Conservation (phyloP, 2,329 filamentous ascomycete genomes). For the Ophiostoma novo-ulmi region DNA sequence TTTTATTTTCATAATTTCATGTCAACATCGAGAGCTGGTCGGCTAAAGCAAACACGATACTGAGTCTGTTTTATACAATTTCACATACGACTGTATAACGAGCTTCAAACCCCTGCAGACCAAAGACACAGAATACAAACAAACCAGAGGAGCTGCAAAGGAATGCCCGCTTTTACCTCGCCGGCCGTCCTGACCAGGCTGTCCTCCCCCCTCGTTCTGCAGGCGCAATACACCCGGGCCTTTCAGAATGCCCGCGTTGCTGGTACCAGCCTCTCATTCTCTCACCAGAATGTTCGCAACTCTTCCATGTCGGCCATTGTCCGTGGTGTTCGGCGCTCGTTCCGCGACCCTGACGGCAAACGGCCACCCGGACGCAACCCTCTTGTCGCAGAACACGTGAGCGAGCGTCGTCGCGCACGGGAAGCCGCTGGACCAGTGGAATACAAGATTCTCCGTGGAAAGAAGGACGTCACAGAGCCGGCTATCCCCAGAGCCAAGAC, state of each 20-base stretch:
- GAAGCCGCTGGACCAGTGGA: conserved; percentile 29
- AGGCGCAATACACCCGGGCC: neutral
- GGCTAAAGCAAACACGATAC: neutral
- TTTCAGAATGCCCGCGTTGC: neutral
- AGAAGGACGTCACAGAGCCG: conserved; percentile 48
- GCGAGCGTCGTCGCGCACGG: conserved; percentile 31
- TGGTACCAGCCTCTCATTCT: neutral
- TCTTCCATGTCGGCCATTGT: conserved; percentile 30
- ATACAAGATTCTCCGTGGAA: conserved; percentile 43
- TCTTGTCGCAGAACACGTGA: conserved; percentile 30
- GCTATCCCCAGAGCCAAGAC: conserved; percentile 40
- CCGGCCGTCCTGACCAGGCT: conserved; percentile 15
- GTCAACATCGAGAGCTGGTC: neutral
- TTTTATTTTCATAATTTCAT: neutral
- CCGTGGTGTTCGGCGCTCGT: conserved; percentile 26
- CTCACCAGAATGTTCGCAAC: neutral
- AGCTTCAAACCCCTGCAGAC: neutral
- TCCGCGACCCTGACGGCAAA: conserved; percentile 28
- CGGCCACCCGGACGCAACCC: conserved; percentile 21
- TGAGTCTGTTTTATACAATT: neutral
- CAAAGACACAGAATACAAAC: neutral
- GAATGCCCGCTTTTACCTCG: conserved; percentile 21
- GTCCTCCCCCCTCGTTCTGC: conserved; percentile 12
- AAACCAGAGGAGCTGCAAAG: neutral
- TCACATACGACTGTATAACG: neutral